These are phyloP conservation scores for Penicillium argentinense DNA, from an alignment of 495 filamentous ascomycete genomes.

Conservation along the genomic window DNA sequence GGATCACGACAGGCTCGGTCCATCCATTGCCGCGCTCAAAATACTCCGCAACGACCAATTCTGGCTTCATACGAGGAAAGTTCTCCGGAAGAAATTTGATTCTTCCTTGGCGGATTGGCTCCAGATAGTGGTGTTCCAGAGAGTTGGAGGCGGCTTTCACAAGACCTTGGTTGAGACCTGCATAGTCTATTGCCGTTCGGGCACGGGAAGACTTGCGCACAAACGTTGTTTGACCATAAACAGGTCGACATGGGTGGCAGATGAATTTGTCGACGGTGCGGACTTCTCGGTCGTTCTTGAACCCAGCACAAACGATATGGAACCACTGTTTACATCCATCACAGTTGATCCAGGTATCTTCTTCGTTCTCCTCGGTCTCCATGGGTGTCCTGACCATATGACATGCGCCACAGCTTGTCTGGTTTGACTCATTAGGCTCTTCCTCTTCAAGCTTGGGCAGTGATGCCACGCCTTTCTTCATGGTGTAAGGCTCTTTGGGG, in stretches of 20 bases:
- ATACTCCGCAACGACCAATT: slow-evolving; percentile 64
- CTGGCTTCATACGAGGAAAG: slow-evolving; percentile 68
- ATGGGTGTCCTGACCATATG: slow-evolving; percentile 49
- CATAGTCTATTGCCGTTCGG: slow-evolving; percentile 73
- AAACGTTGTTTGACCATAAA: slow-evolving; percentile 64
- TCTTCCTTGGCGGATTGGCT: slow-evolving; percentile 67
- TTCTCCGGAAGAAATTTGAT: slow-evolving; percentile 61
- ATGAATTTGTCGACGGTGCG: slow-evolving; percentile 73
- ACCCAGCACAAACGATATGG: slow-evolving; percentile 70
- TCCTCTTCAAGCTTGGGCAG: slow-evolving; percentile 35
- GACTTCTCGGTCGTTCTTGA: slow-evolving; percentile 68
- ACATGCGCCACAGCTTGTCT: slow-evolving; percentile 52
- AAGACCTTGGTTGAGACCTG: slow-evolving; percentile 70
- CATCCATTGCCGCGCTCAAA: slow-evolving; percentile 68
- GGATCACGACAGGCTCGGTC: slow-evolving; percentile 70
- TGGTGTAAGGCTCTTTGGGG: not conserved
- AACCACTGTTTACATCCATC: slow-evolving; percentile 77
- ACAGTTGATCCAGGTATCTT: slow-evolving; percentile 70
- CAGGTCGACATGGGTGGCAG: slow-evolving; percentile 58
- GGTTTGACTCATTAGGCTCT: slow-evolving; percentile 27
- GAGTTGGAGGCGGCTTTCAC: slow-evolving; percentile 67
- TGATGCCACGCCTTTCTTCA: slow-evolving; percentile 9
- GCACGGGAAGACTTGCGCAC: slow-evolving; percentile 63
- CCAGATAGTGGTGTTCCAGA: slow-evolving; percentile 72
- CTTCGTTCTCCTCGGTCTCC: slow-evolving; percentile 47